These are phyloP conservation scores for Camelina laxa DNA, from an alignment of 345 rosid species.

Conservation along the genomic window DNA sequence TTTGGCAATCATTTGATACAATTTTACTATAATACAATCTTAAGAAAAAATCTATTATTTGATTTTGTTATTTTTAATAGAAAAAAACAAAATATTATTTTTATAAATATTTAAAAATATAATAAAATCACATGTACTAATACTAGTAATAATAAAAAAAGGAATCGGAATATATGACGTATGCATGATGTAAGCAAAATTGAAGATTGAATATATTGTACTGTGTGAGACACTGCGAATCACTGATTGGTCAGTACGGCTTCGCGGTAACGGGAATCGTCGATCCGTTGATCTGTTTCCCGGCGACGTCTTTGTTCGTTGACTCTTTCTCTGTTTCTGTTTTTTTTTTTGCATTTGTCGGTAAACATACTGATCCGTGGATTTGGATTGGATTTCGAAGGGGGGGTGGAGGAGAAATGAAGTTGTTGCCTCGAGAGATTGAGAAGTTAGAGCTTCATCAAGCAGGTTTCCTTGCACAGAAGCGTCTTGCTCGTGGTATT, in stretches of 20 bases:
- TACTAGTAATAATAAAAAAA: neutral
- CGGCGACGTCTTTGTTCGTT: neutral
- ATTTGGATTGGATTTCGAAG: too few relatives aligned
- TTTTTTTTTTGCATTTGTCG: neutral
- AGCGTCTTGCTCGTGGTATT: constrained; percentile 93
- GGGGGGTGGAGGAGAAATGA: constrained; percentile 50
- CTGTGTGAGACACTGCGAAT: neutral
- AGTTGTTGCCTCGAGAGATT: constrained; percentile 73
- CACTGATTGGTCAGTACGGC: neutral
- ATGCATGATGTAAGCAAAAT: constrained; percentile 6
- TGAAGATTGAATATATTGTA: neutral
- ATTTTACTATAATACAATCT: too few relatives aligned
- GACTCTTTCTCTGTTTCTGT: neutral
- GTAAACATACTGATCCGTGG: too few relatives aligned
- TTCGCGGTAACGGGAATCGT: neutral
- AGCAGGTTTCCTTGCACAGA: constrained; percentile 93
- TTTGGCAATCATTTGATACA: too few relatives aligned
- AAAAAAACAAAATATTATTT: too few relatives aligned
- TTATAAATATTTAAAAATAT: too few relatives aligned
- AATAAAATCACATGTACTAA: too few relatives aligned
- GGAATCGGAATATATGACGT: constrained; percentile 18
- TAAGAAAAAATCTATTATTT: too few relatives aligned
- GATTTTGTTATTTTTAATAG: too few relatives aligned
- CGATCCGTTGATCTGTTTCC: neutral
- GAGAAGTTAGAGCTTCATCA: constrained; percentile 82